Percentiles rank a stretch among this genome's conserved stretches.
phyloP scores from a whole-genome alignment of 2,329 filamentous ascomycete genomes.

The Hypoxylon sp. region DNA sequence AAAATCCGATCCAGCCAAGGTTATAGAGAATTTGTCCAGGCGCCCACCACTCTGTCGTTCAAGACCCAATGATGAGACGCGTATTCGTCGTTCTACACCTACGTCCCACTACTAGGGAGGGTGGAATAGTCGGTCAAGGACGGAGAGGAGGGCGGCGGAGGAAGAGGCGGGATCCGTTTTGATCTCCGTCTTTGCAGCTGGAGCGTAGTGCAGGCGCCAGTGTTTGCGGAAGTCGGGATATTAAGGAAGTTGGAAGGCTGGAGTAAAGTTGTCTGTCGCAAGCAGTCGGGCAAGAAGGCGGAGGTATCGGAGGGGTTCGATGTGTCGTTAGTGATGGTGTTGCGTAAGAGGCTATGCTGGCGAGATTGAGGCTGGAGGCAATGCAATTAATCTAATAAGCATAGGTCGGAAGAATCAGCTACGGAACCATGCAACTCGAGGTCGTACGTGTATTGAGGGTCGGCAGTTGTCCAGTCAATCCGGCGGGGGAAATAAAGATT shows the following conservation, averaged over 20 bases:
- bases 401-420: slow-evolving; percentile 41
- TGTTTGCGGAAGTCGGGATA: slow-evolving; percentile 22
- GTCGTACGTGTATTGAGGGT: slow-evolving; percentile 39
- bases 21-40: slow-evolving; percentile 39
- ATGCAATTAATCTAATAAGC: slow-evolving; percentile 41
- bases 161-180: slow-evolving; percentile 60
- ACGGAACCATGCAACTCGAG: slow-evolving; percentile 32
- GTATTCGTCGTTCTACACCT: slow-evolving; percentile 29
- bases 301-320: slow-evolving; percentile 44
- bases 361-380: slow-evolving; percentile 33
- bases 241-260: slow-evolving; percentile 29
- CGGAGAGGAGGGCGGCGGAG: slow-evolving; percentile 60
- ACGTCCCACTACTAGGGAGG: slow-evolving; percentile 60
- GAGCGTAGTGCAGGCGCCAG: slow-evolving; percentile 41
- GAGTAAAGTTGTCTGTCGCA: slow-evolving; percentile 27
- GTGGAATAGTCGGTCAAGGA: slow-evolving; percentile 63
- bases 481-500: slow-evolving; percentile 23
- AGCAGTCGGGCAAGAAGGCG: slow-evolving; percentile 43
- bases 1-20: slow-evolving; percentile 35
- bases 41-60: slow-evolving; percentile 45
- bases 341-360: slow-evolving; percentile 45
- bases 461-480: slow-evolving; percentile 39
- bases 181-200: slow-evolving; percentile 62
- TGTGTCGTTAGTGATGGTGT: slow-evolving; percentile 39
- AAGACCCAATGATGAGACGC: slow-evolving; percentile 41